A percentile compares a stretch with the other conserved stretches of the same genome.
These are phyloP conservation scores for Lactuca saligna DNA, from an alignment of 129 eudicot genomes.

Conservation along the genomic window DNA sequence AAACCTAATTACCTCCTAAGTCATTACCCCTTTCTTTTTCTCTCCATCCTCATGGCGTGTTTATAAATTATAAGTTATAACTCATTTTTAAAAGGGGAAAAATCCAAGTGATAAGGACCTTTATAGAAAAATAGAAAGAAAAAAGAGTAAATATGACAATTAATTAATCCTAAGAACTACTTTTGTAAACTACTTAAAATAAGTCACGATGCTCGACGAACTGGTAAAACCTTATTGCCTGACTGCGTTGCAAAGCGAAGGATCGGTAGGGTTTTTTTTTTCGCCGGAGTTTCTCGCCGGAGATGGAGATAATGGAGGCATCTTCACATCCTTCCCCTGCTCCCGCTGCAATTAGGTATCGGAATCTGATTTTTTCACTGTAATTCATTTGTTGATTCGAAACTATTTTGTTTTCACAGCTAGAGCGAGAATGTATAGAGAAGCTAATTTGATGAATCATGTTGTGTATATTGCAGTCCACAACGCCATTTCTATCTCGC, in stretches of 20 bases:
- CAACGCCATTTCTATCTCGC: conserved; percentile 98
- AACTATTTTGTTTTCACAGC: not conserved
- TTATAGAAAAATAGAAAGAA: not conserved
- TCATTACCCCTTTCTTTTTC: no score
- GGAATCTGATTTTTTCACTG: not conserved
- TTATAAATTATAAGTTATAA: no score
- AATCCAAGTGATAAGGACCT: no score
- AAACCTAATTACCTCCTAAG: no score
- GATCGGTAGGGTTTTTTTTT: conserved; percentile 15
- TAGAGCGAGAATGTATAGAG: not conserved
- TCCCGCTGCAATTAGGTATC: conserved; percentile 42
- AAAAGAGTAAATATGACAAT: not conserved
- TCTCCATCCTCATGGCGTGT: not conserved
- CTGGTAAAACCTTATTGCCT: not conserved
- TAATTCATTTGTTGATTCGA: not conserved
- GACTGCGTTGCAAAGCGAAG: not conserved
- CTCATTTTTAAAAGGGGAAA: not conserved
- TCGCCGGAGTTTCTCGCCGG: conserved; percentile 20
- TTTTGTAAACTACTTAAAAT: not conserved
- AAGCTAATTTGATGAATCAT: not conserved
- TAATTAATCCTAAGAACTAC: not conserved
- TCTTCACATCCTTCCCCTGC: conserved; percentile 49
- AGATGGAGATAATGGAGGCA: conserved; percentile 53
- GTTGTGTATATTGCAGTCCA: conserved; percentile 50
- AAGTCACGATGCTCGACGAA: not conserved